phyloP scores from a whole-genome alignment of 176 grass and related monocot species.

The Microstegium vimineum region DNA sequence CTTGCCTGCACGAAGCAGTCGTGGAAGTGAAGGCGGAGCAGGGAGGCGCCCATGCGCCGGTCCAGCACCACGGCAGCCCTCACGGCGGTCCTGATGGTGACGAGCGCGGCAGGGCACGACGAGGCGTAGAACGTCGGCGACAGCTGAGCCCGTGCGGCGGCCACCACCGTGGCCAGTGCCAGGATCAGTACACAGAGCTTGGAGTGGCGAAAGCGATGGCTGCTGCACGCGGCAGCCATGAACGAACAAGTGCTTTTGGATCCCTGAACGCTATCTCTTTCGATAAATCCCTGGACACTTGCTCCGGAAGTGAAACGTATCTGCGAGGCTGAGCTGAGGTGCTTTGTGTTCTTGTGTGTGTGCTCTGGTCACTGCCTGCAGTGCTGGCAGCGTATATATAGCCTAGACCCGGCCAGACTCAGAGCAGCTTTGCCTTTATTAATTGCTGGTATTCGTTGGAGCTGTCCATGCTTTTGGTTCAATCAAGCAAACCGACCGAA shows the following conservation, averaged over 20 bases:
- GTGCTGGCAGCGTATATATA: background rate
- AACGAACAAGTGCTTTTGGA: background rate
- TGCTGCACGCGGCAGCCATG: slow-evolving; percentile 9
- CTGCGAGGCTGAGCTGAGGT: background rate
- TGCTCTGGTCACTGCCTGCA: background rate
- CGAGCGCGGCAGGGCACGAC: slow-evolving; percentile 46
- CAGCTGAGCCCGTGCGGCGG: slow-evolving; percentile 53
- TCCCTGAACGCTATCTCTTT: background rate
- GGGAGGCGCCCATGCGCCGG: slow-evolving; percentile 41
- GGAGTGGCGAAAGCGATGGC: background rate
- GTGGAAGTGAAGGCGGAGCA: slow-evolving; percentile 71
- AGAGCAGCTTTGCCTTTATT: slow-evolving; percentile 5
- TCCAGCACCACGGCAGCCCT: slow-evolving; percentile 35
- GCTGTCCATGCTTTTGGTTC: background rate
- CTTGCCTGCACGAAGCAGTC: slow-evolving; percentile 78
- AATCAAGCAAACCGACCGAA: background rate
- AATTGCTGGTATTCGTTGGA: slow-evolving; percentile 21
- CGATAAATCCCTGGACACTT: background rate
- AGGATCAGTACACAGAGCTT: background rate
- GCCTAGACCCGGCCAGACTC: background rate
- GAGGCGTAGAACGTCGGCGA: slow-evolving; percentile 58
- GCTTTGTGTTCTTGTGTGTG: background rate
- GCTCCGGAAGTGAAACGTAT: background rate
- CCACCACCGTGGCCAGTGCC: slow-evolving; percentile 5
- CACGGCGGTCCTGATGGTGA: slow-evolving; percentile 43